Evolutionary conservation across 73 alveolate species (phyloP).

Genomic region (Tetrahymena malaccensis): DNA sequence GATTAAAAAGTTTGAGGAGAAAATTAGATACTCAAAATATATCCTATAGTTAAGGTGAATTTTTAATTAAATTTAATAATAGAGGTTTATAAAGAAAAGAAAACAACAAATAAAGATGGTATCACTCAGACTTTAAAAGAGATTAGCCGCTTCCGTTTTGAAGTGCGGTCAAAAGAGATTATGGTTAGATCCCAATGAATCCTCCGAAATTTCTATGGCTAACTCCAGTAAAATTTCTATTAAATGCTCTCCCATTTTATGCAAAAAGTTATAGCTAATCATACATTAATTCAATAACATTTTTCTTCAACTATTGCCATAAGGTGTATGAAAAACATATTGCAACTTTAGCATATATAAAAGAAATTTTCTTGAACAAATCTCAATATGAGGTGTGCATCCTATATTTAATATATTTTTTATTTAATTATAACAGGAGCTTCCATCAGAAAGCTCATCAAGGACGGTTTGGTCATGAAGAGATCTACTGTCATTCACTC

Average conservation of each 20-base stretch:
- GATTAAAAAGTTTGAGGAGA: not conserved
- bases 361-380: conserved; percentile 4
- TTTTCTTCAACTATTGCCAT: not conserved
- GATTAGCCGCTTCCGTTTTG: conserved; percentile 85
- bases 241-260: conserved; percentile 58
- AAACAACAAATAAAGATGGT: conserved; percentile 60
- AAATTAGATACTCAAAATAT: not conserved
- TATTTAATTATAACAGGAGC: conserved; percentile 4
- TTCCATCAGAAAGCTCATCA: conserved; percentile 84
- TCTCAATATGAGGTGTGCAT: not conserved
- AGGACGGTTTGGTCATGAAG: conserved; percentile 94
- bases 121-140: conserved; percentile 72
- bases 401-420: not conserved
- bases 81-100: not conserved
- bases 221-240: conserved; percentile 85
- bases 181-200: conserved; percentile 98
- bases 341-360: conserved; percentile 52
- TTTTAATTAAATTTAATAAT: not conserved
- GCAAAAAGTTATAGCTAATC: conserved; percentile 31
- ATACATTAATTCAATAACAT: not conserved
- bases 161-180: conserved; percentile 88
- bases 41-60: not conserved
- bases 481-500: conserved; percentile 94
- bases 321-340: not conserved
- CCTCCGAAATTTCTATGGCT: conserved; percentile 88